Base-by-base conservation (phyloP, 169 alveolate species). In the Plasmodium knowlesi region DNA sequence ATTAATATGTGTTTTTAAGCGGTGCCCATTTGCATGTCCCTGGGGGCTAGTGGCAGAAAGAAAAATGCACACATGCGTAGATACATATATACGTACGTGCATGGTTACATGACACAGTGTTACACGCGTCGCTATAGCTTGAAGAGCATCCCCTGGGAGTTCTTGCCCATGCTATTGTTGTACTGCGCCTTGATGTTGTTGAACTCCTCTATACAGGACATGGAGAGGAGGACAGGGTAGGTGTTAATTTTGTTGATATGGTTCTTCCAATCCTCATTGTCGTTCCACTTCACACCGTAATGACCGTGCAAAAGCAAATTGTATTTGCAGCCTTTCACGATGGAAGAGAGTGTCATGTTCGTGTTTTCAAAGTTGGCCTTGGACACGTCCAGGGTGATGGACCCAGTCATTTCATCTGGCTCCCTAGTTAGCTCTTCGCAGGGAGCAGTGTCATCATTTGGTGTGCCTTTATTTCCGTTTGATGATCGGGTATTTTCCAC, bases 131-230 rank as follows among this genome's bases (percentile, higher is more conserved):
- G 30, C 37, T 46, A 90, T 53, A 90, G 73, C 73, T 90, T 90
- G 57, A 90, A 90, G 25, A 90, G 67, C 92, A 90, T 90, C 4
- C 94, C 91, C 37, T 50, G 71, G 19, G 30, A 30, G 39, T 90
- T 90, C 82, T 81, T 90, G 16, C 94, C 32, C 37, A 90, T 22
- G 43, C 43, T 70, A 32, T 61, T 67, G 19, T 54, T 67, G 30
- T 90, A 90, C 70, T 90, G 94, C 34, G 81, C 81, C 41, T 90
- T 90, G 8, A 90, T 90, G 39, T 14, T 61, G 34, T 90, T 90
- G 41, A 80, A 90, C 73, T 90, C 94, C 22, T 90, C 94, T 30
- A 90, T 90, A 37, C 92, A 90, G n/a, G 84, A 90, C 53, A 90
- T 19, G 16, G 94, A 79, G 70, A 90, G 73, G 34, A 90, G 76